phyloP scores from a whole-genome alignment of 495 filamentous ascomycete genomes.

The Astrocystis sublimbata region DNA sequence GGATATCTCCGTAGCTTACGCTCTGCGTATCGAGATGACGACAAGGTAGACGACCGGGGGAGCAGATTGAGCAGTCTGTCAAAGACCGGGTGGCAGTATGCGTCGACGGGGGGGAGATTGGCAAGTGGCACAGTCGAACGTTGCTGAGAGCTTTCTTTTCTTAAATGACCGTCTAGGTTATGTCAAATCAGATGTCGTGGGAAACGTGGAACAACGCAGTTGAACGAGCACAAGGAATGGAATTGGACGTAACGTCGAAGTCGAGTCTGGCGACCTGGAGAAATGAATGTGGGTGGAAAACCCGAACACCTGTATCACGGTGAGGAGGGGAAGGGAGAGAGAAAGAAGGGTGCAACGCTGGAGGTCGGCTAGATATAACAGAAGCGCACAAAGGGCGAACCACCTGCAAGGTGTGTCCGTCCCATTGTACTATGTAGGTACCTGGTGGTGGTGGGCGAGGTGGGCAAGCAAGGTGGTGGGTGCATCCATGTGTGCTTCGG shows the following conservation, averaged over 20 bases:
- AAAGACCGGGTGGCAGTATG: constrained; percentile 7
- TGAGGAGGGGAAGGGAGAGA: constrained; percentile 6
- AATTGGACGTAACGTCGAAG: constrained; percentile 18
- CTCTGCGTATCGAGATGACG: constrained; percentile 27
- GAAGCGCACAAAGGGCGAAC: constrained; percentile 21
- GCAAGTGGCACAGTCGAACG: constrained; percentile 23
- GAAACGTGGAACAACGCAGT: constrained; percentile 3
- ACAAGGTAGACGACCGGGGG: constrained; percentile 14
- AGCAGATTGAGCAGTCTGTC: constrained; percentile 16
- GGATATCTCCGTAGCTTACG: constrained; percentile 26
- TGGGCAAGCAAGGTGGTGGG: too few relatives aligned
- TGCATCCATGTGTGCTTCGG: neutral
- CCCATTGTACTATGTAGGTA: neutral
- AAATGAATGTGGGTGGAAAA: constrained; percentile 28
- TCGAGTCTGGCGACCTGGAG: constrained; percentile 45
- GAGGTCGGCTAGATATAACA: constrained; percentile 23
- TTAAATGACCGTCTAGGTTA: constrained; percentile 5
- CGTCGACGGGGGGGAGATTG: constrained; percentile 2
- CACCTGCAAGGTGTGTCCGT: neutral
- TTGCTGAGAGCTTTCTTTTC: constrained; percentile 2
- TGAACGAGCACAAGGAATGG: constrained; percentile 8
- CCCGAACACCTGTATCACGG: constrained; percentile 3
- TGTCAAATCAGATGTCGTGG: constrained; percentile 4
- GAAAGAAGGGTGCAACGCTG: constrained; percentile 29
- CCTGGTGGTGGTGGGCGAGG: too few relatives aligned